These are phyloP conservation scores for Bryoerythrophyllum caledonicum DNA, from an alignment of 225 moss, liverwort and hornwort species.

Conservation along the genomic window DNA sequence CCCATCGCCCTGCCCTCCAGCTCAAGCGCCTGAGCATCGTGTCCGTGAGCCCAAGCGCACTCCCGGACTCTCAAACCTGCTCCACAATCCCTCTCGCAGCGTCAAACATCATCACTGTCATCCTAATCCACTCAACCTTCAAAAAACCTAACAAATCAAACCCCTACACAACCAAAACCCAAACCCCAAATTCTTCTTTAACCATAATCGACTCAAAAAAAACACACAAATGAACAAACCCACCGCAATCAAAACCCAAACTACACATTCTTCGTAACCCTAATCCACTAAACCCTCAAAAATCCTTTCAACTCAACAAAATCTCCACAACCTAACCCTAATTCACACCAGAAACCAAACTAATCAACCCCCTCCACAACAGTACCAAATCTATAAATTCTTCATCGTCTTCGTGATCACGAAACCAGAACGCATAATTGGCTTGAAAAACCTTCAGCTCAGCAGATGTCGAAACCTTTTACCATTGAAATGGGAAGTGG, in stretches of 20 bases:
- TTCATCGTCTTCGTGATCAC: neutral
- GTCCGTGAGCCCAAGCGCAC: neutral
- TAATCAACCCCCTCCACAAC: neutral
- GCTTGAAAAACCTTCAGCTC: neutral
- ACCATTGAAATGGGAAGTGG: neutral
- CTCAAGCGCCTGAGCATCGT: conserved; percentile 46
- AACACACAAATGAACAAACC: neutral
- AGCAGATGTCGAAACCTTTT: neutral
- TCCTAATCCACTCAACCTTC: neutral
- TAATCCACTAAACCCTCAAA: neutral
- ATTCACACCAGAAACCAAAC: neutral
- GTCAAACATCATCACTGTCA: neutral
- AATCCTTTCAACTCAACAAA: no score
- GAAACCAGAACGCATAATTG: no score
- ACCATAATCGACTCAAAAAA: neutral
- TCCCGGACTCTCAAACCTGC: conserved; percentile 12
- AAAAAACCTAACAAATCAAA: neutral
- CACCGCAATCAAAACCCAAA: neutral
- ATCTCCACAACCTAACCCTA: no score
- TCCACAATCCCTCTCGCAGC: conserved; percentile 3
- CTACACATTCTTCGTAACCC: neutral
- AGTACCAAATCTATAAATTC: neutral
- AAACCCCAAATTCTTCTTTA: no score
- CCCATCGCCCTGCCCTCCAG: conserved; percentile 26
- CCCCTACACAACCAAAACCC: no score